phyloP scores from a whole-genome alignment of 805 yeast genomes.

The Suhomyces tanzawaensis region DNA sequence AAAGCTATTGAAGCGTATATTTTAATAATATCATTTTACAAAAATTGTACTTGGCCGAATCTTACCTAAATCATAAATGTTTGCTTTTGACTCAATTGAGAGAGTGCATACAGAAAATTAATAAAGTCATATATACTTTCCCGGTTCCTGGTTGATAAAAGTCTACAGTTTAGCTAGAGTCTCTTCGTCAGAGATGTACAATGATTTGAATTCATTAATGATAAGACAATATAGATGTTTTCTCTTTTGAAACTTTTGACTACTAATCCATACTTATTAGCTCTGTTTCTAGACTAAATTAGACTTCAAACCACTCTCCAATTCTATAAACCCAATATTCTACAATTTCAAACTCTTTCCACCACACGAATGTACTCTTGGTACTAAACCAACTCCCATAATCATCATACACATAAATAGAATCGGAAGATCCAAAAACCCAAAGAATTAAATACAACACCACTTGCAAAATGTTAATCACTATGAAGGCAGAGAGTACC shows the following conservation, averaged over 20 bases:
- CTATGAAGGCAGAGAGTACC: conserved; percentile 18
- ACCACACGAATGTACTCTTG: conserved; percentile 21
- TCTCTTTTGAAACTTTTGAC: neutral
- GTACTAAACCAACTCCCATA: conserved; percentile 11
- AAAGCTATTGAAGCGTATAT: neutral
- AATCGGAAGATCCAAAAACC: conserved; percentile 5
- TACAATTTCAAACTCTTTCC: conserved; percentile 32
- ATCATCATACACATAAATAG: conserved; percentile 12
- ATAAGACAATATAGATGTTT: neutral
- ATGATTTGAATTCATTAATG: neutral
- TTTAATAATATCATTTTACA: conserved; percentile 3
- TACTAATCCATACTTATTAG: no score
- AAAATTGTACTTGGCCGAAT: neutral
- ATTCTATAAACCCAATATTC: conserved; percentile 24
- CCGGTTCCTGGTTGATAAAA: no score
- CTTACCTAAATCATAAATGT: no score
- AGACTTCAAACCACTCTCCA: conserved; percentile 1
- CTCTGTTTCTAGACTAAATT: neutral
- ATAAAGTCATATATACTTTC: no score
- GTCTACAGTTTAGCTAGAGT: no score
- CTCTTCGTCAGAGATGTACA: no score
- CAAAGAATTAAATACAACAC: conserved; percentile 12
- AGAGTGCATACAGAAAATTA: no score
- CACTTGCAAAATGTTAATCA: conserved; percentile 18
- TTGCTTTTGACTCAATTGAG: no score